Conservation (phyloP, 1,139 yeast genomes). For the Sugiyamaella paludigena region DNA sequence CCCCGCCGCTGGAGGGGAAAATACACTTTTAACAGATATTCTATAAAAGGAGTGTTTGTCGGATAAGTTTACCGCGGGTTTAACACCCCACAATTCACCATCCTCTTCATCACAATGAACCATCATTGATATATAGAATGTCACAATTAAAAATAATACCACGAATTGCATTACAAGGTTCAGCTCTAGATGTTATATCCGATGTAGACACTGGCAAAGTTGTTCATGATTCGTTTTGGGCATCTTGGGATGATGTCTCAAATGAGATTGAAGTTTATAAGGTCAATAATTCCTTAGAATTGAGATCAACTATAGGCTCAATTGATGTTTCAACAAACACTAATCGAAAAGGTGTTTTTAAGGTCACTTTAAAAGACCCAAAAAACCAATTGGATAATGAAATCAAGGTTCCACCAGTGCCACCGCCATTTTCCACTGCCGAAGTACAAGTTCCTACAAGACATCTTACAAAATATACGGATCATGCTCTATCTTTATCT, state of each 20-base stretch:
- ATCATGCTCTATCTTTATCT: not conserved
- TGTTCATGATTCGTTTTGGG: slow-evolving; percentile 42
- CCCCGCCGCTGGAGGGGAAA: too few relatives aligned
- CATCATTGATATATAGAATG: too few relatives aligned
- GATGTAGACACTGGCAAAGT: slow-evolving; percentile 37
- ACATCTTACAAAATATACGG: slow-evolving; percentile 2
- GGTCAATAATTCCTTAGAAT: slow-evolving; percentile 28
- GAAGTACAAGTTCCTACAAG: slow-evolving; percentile 10
- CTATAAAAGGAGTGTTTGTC: too few relatives aligned
- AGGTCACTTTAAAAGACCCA: slow-evolving; percentile 12
- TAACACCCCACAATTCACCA: too few relatives aligned
- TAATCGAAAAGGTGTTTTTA: slow-evolving; percentile 16
- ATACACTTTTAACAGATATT: too few relatives aligned
- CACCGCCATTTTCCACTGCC: not conserved
- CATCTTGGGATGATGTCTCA: slow-evolving; percentile 24
- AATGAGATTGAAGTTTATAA: slow-evolving; percentile 34
- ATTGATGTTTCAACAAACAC: slow-evolving; percentile 4
- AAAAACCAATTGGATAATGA: slow-evolving; percentile 2
- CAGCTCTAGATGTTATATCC: slow-evolving; percentile 43
- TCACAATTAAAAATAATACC: not conserved
- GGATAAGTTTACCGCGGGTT: too few relatives aligned
- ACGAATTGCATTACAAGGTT: slow-evolving; percentile 42
- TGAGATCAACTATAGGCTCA: slow-evolving; percentile 22
- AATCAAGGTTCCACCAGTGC: not conserved
- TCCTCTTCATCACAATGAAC: too few relatives aligned